A percentile compares a stretch with the other conserved stretches of the same genome.
Evolutionary conservation across 257 asterid species (phyloP).

Genomic region (Linderniella brevidens): DNA sequence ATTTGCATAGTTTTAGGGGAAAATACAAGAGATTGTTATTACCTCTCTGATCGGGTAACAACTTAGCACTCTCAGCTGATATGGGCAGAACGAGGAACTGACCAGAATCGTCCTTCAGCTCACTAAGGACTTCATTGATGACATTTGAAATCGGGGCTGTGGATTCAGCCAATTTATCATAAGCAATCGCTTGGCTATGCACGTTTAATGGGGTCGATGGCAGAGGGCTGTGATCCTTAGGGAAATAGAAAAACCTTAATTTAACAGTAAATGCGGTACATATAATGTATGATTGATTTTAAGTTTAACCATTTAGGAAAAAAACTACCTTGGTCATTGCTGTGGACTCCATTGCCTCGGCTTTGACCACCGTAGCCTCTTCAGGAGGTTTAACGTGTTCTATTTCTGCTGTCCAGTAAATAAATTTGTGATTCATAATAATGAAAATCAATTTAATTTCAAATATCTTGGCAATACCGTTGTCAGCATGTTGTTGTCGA

Average conservation of each 20-base stretch:
- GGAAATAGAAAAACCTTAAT: constrained; percentile 6
- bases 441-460: constrained; percentile 1
- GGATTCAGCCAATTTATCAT: constrained; percentile 42
- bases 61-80: constrained; percentile 75
- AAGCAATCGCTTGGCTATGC: constrained; percentile 52
- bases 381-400: constrained; percentile 19
- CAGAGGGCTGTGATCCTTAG: constrained; percentile 32
- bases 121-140: constrained; percentile 38
- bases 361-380: constrained; percentile 12
- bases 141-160: constrained; percentile 19
- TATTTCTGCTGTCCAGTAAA: constrained; percentile 15
- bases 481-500: constrained; percentile 15
- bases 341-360: neutral
- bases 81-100: constrained; percentile 60
- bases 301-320: neutral
- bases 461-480: constrained; percentile 16
- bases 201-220: constrained; percentile 23
- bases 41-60: constrained; percentile 61
- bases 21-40: too few relatives aligned
- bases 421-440: constrained; percentile 5
- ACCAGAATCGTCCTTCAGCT: constrained; percentile 72
- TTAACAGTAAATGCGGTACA: constrained; percentile 1
- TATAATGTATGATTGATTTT: neutral
- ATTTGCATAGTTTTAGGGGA: constrained; percentile 3
- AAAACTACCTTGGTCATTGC: constrained; percentile 26